Conservation (phyloP, 1,139 yeast genomes). For the Geotrichum europaeum region DNA sequence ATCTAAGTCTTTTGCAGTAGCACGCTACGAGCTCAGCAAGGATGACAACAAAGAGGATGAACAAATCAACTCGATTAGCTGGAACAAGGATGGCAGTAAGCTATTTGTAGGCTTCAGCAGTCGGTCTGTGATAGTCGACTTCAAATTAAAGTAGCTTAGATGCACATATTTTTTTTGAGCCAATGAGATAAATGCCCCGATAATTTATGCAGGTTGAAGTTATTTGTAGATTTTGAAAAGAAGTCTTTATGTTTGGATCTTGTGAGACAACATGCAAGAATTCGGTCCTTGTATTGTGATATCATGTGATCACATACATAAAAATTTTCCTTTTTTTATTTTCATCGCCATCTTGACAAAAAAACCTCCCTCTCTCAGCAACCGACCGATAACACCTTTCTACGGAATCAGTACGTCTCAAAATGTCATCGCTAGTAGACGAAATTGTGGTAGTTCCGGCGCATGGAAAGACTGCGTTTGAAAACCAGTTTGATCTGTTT, state of each 20-base stretch:
- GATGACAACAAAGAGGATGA: slow-evolving; percentile 4
- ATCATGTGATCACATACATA: neutral
- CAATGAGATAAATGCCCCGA: neutral
- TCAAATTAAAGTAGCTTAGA: neutral
- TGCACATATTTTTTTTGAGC: neutral
- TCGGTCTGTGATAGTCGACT: slow-evolving; percentile 16
- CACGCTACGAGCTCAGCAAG: slow-evolving; percentile 13
- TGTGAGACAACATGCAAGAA: neutral
- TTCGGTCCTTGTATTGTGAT: neutral
- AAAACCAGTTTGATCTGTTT: neutral
- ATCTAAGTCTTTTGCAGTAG: slow-evolving; percentile 11
- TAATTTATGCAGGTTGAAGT: neutral
- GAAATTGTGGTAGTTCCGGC: slow-evolving; percentile 1
- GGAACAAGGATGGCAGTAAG: slow-evolving; percentile 26
- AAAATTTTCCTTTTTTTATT: neutral
- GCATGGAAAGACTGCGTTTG: neutral
- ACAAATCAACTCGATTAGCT: slow-evolving; percentile 23
- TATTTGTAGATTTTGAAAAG: neutral
- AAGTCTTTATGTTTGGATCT: neutral
- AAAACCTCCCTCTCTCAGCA: neutral
- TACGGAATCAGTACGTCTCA: neutral
- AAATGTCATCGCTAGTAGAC: neutral
- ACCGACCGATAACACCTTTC: neutral
- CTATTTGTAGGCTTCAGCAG: slow-evolving; percentile 25
- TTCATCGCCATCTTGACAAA: neutral